Conservation (phyloP, 768 basidiomycete genomes). For the Lepiota brunneoincarnata region DNA sequence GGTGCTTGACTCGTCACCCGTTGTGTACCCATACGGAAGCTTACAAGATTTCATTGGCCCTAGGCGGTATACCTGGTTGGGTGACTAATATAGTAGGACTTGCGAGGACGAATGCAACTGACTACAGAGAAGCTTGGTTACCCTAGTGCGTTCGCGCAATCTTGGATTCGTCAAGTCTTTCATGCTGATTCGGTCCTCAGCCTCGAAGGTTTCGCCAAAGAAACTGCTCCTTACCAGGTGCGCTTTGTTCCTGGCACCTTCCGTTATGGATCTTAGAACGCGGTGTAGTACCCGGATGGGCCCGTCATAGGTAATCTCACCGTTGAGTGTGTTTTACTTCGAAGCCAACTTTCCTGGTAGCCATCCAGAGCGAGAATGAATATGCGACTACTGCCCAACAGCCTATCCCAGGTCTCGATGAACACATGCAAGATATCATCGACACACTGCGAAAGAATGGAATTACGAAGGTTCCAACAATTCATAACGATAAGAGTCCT, state of each 20-base stretch:
- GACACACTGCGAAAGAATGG: conserved; percentile 33
- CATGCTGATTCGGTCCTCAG: conserved; percentile 9
- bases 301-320: conserved; percentile 32
- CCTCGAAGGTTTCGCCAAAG: conserved; percentile 26
- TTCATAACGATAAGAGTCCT: conserved; percentile 32
- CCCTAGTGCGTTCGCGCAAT: conserved; percentile 26
- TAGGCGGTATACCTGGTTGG: conserved; percentile 48
- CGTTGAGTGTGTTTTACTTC: neutral
- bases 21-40: neutral
- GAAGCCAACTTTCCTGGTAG: conserved; percentile 12
- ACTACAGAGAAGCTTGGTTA: conserved; percentile 54
- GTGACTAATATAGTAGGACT: conserved; percentile 44
- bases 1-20: conserved; percentile 33
- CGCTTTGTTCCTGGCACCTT: conserved; percentile 24
- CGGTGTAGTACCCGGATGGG: conserved; percentile 40
- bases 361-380: conserved; percentile 47
- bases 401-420: conserved; percentile 29
- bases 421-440: conserved; percentile 43
- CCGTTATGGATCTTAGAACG: conserved; percentile 19
- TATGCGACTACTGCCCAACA: conserved; percentile 29
- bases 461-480: conserved; percentile 33
- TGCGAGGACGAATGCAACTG: conserved; percentile 58
- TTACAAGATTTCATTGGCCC: neutral
- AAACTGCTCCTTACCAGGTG: conserved; percentile 31
- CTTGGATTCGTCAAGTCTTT: neutral